Base-by-base conservation (phyloP, 805 yeast species). In the Nakazawaea ernobii region DNA sequence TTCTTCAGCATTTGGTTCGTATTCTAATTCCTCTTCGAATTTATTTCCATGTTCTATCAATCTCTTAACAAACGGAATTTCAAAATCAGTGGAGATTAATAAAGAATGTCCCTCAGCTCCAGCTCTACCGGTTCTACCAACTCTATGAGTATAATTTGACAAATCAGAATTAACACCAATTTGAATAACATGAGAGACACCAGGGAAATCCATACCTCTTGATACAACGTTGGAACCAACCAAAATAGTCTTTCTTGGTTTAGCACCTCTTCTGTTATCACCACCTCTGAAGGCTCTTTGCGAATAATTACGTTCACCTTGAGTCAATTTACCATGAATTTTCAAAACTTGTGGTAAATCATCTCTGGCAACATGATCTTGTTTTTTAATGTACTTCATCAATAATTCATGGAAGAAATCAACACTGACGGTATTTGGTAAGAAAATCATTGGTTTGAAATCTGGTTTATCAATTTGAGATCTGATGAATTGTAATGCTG, bases 71-170 rank as follows among this genome's bases (percentile, higher is more conserved):
- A 79, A 90, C 32, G 74, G 73, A 33, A 66, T 54, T 62, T 90
- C 96, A 42, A 68, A 64, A 52, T 73, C 63, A 29, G 84, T 70
- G 42, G 81, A 57, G 59, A 79, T 82, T 49, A 86, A 62, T 13
- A 79, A 64, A 5, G 96, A 86, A 42, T 74, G 71, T 52, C 98
- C 98, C 24, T 73, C 69, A 49, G 76, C 75, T 48, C 96, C 97
- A 47, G 91, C 95, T 68, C 98, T 81, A 38, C 95, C 98, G 13
- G 97, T 92, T 74, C 98, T 83, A 51, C 98, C 98, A 59, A 92
- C 84, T 65, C 96, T 84, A 68, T 92, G 98, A 49, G 90, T 80
- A 62, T 91, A 90, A 53, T 85, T 84, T n/a, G 91, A 79, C 24
- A 80, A 66, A 49, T 83, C 87, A 41, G 74, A 67, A 51, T 94